Evolutionary conservation across 129 eudicot genomes (phyloP), one percentile per base, ranked within the genome.

Genomic region (Solidago caesia): DNA sequence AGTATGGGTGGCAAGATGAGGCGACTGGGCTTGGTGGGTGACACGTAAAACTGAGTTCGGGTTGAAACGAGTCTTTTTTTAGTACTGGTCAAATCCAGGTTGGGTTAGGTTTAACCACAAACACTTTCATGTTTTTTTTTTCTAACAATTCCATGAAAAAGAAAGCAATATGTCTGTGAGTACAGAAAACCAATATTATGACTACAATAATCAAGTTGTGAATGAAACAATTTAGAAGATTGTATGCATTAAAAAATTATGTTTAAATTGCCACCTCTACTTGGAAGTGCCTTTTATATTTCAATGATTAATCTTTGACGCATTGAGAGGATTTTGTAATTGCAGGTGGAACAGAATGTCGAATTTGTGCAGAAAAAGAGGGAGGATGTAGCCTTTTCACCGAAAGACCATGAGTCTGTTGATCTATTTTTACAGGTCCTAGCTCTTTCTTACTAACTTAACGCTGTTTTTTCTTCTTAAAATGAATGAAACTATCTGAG

Each of bases 331-430:
- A 6, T 27, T 72, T 79, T 14, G 1, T 13, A 44, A 64, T 66
- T 77, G 73, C 83, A 95, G 99, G 87, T 95, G 71, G 96, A 95
- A 84, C 84, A 85, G 71, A 95, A 91, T 85, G 89, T 87, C 44
- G 96, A 87, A 55, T 91, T 84, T 77, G 95, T 91, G 79, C 96
- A 84, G 85, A 95, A 82, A 81, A 95, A 91, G 80, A 91, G 99
- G 86, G 97, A 95, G 44, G 94, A 91, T 26, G 99, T 87, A 8
- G 77, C 99, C 45, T 95, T 85, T 82, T 91, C 97, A n/a, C 99
- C 97, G 2, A 84, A 84, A 53, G 95, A 95, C 73, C 89, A 82
- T 47, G 92, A 89, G 82, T 83, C 91, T 7, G 94, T 82, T 71
- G 95, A 91, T 57, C 72, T 77, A 68, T 95, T 95, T 84, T 87